Conservation (phyloP, 768 basidiomycete species). For the Steccherinum ochraceum region DNA sequence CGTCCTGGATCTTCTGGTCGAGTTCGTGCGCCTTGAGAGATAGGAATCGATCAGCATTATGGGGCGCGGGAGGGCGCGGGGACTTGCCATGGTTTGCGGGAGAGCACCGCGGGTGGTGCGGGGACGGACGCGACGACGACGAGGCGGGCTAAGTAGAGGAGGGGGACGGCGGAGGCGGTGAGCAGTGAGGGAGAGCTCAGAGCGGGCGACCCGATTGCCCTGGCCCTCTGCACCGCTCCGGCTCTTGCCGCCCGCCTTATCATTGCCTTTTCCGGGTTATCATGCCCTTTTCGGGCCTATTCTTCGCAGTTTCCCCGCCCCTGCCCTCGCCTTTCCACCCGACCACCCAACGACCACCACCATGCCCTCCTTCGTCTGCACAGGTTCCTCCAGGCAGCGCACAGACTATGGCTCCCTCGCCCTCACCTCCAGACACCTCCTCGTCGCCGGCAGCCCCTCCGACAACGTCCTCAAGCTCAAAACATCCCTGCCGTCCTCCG, state of each 20-base stretch:
- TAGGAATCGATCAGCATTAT: conserved; percentile 6
- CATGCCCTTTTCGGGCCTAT: conserved; percentile 7
- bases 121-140: conserved; percentile 8
- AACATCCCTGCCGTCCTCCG: conserved; percentile 26
- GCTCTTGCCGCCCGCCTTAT: no score
- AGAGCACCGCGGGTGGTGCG: conserved; percentile 1
- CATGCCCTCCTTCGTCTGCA: conserved; percentile 19
- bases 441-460: conserved; percentile 29
- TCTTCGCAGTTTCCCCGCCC: conserved; percentile 6
- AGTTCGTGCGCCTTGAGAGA: conserved; percentile 43
- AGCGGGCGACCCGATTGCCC: no score
- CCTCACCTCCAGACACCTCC: conserved; percentile 40
- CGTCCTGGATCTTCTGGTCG: conserved; percentile 91
- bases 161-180: conserved; percentile 3
- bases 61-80: no score
- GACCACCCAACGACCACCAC: conserved; percentile 12
- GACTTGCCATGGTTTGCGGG: no score
- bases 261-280: conserved; percentile 2
- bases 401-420: conserved; percentile 38
- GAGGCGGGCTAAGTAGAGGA: conserved; percentile 1
- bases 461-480: conserved; percentile 25
- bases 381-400: conserved; percentile 33
- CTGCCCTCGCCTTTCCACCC: conserved; percentile 12
- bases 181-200: conserved; percentile 5
- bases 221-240: not conserved